phyloP scores from a whole-genome alignment of 2,329 filamentous ascomycete genomes.

The Colletotrichum shisoi region DNA sequence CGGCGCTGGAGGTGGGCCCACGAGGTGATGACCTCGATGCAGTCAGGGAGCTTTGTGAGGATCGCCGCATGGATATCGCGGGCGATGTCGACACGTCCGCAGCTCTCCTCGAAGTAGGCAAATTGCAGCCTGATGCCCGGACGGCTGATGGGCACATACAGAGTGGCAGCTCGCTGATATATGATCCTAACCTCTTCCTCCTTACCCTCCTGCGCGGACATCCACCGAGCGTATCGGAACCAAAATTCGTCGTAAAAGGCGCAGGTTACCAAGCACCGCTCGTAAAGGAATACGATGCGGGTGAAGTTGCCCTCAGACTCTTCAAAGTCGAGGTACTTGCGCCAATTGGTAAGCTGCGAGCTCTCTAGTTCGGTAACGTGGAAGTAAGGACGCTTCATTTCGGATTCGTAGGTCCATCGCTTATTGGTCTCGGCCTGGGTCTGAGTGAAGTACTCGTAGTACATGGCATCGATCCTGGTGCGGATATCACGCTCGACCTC shows the following conservation, averaged over 20 bases:
- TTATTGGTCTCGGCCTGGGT: slow-evolving; percentile 90
- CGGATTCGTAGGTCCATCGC: slow-evolving; percentile 92
- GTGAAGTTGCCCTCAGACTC: slow-evolving; percentile 81
- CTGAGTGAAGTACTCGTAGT: slow-evolving; percentile 79
- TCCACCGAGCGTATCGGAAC: slow-evolving; percentile 97
- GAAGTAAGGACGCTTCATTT: slow-evolving; percentile 96
- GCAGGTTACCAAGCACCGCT: slow-evolving; percentile 90
- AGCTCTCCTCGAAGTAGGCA: slow-evolving; percentile 92
- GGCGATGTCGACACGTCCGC: slow-evolving; percentile 77
- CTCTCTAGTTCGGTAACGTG: slow-evolving; percentile 93
- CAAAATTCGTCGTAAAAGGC: slow-evolving; percentile 98
- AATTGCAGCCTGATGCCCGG: slow-evolving; percentile 88
- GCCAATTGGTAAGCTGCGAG: slow-evolving; percentile 85
- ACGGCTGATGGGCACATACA: slow-evolving; percentile 86
- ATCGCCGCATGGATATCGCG: slow-evolving; percentile 86
- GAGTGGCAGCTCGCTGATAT: slow-evolving; percentile 82
- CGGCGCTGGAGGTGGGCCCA: slow-evolving; percentile 87
- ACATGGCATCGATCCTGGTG: slow-evolving; percentile 78
- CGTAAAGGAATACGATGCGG: slow-evolving; percentile 84
- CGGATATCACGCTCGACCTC: slow-evolving; percentile 87
- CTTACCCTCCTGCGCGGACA: slow-evolving; percentile 80
- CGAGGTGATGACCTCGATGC: slow-evolving; percentile 86
- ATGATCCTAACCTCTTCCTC: slow-evolving; percentile 91
- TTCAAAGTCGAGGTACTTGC: slow-evolving; percentile 96
- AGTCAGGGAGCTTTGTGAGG: slow-evolving; percentile 76